Base-by-base conservation (phyloP, 495 filamentous ascomycete species). In the Penicillium lividum region DNA sequence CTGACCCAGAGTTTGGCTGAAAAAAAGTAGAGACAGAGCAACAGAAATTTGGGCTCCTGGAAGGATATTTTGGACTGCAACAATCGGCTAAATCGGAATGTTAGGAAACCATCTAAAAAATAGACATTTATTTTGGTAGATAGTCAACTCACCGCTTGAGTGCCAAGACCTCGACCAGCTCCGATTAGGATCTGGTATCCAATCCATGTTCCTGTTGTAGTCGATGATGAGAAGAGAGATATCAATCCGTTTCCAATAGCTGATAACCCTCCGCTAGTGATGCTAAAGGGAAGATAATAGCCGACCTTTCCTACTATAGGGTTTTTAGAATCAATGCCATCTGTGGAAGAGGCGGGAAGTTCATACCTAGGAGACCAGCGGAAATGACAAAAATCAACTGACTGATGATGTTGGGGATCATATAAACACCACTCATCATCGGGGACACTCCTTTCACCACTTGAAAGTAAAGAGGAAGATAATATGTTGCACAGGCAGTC, bases 111-210 rank as follows among this genome's bases (percentile, higher is more conserved):
- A 38, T 38, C 2, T 22, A 2, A 22, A 22, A 22, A 1, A 22
- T 22, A 22, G 22, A 22, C 22, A 22, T 22, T 2, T 38, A 22
- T 22, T 2, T 38, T 38, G 34, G 34, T 1, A 38, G 1, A 3
- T 38, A 15, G 34, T 18, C 40, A 43, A n/a, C 58, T 59, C 53
- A 70, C 78, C 50, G 78, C 65, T 51, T 83, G 80, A 54, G 81
- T 65, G 1, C 72, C 79, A 0, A 71, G 60, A 7, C 83, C 83
- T 40, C 77, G 77, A n/a, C 79, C 80, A 25, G 72, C 58, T n/a
- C 84, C 84, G 7, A 75, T 60, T 7, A 87, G 64, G 38, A 85
- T 76, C 60, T 86, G 82, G 59, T 83, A 85, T 40, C 83, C 82
- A 42, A 85, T 71, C 78, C 81, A 84, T 48, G 64, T 78, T 34